These are phyloP conservation scores for Umbelopsis vinacea DNA, from an alignment of 192 early-diverging fungal species.

Conservation along the genomic window DNA sequence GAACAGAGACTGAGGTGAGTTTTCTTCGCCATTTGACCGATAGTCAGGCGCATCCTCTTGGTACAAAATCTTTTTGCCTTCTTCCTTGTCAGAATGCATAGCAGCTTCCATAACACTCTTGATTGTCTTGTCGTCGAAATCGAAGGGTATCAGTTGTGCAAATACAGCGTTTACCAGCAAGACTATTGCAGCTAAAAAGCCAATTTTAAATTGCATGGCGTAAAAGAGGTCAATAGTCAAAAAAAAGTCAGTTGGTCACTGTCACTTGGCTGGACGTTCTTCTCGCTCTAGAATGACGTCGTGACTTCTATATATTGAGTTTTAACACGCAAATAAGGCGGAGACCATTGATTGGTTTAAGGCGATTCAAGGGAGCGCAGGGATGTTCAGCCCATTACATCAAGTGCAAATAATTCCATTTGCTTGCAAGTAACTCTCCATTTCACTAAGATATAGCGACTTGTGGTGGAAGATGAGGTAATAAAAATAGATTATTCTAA, in stretches of 20 bases:
- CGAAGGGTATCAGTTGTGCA: slow-evolving; percentile 21
- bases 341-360: too few relatives aligned
- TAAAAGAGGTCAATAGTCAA: neutral
- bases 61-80: slow-evolving; percentile 21
- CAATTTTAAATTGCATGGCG: slow-evolving; percentile 22
- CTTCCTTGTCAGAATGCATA: neutral
- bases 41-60: slow-evolving; percentile 36
- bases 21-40: neutral
- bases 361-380: neutral
- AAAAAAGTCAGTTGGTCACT: neutral
- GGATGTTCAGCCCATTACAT: neutral
- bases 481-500: slow-evolving; percentile 17
- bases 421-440: neutral
- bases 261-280: too few relatives aligned
- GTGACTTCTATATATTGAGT: too few relatives aligned
- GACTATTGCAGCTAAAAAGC: neutral
- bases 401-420: neutral
- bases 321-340: too few relatives aligned
- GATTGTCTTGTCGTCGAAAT: slow-evolving; percentile 11
- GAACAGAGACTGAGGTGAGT: slow-evolving; percentile 36
- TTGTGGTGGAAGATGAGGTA: neutral
- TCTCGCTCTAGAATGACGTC: too few relatives aligned
- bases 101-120: neutral
- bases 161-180: slow-evolving; percentile 12
- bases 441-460: neutral